Evolutionary conservation across 2,329 filamentous ascomycete species (phyloP), one percentile per base, ranked within the genome.

Genomic region (Fusarium kyushuense): DNA sequence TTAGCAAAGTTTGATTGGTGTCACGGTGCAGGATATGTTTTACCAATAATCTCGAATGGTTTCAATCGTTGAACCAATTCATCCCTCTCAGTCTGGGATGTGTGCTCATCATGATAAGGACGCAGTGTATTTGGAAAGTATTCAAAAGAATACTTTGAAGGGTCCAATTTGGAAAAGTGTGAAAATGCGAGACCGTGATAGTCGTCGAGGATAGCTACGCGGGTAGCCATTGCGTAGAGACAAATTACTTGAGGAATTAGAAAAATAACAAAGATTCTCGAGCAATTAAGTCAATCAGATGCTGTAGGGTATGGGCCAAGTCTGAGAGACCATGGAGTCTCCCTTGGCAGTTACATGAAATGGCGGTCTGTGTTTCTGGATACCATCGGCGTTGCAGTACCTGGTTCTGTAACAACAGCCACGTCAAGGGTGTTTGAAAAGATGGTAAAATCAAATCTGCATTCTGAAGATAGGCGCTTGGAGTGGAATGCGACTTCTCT

Each of bases 161-260:
- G 6, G 40, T 54, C 30, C 40, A 54, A 10, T 29, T 29, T 54
- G 51, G 23, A 23, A 29, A 54, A 54, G 17, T 54, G 51, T 4
- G 40, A 29, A 29, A 23, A 4, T 14, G 51, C 40, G 14, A 54
- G 40, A 46, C 51, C 30, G n/a, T 54, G 51, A 36, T 54, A 54
- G 30, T 54, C 51, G 23, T 54, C 51, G 9, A 54, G 51, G 12
- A 54, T 30, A 23, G 51, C 51, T n/a, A 54, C 51, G 11, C 45
- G 30, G 2, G 30, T 54, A 17, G 36, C 40, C 51, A 54, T 54
- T 13, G n/a, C 36, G 30, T 23, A 35, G n/a, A 14, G 3, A 36
- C 19, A 16, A 7, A 29, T 4, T 12, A 3, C 17, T 7, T 2
- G 21, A 17, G 13, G 6, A 3, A 16, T 19, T 21, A 21, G 17